Base-by-base conservation (phyloP, 164 flowering plant genomes). In the Magnolia changhungtana region DNA sequence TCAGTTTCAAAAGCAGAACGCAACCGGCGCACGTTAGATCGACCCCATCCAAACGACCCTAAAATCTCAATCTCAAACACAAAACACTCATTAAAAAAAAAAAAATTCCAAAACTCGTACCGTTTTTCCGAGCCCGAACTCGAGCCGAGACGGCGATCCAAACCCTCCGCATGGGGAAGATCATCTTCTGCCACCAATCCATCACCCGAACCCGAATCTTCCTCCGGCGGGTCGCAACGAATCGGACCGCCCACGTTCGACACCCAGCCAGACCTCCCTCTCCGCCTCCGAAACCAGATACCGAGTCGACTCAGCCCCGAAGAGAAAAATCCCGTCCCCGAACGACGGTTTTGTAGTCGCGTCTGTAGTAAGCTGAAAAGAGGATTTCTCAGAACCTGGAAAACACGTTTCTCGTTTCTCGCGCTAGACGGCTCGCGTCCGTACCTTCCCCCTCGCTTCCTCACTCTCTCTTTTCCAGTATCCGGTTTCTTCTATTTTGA, bases 161-260 rank as follows among this genome's bases (percentile, higher is more conserved):
- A 52, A 74, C 86, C 74, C 84, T 81, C 37, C 84, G 67, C 75
- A 84, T 67, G 20, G 86, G 86, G 52, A 82, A 84, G 3, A 84
- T 63, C 81, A 80, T 76, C 75, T 84, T 81, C 8, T 78, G 78
- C 84, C 79, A 84, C 73, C 64, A 69, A 59, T 82, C 86, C 86
- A 84, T 84, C 61, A 78, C 72, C 51, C 67, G 59, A 50, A 18
- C 72, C 64, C 72, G 16, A 10, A 51, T 68, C 8, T 5, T 37
- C 51, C 19, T n/a, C 50, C 16, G 1, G 18, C 71, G 71, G 50
- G 18, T 45, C 50, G 49, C 49, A 29, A 68, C 50, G 18, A 55
- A 13, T 55, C 61, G 61, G 13, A 55, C 61, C 3, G 61, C 61
- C 61, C 61, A 55, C 51, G 50, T 37, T 45, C 71, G 49, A 16